Evolutionary conservation across 495 filamentous ascomycete species (phyloP).

Genomic region (Hypoxylon trugodes): DNA sequence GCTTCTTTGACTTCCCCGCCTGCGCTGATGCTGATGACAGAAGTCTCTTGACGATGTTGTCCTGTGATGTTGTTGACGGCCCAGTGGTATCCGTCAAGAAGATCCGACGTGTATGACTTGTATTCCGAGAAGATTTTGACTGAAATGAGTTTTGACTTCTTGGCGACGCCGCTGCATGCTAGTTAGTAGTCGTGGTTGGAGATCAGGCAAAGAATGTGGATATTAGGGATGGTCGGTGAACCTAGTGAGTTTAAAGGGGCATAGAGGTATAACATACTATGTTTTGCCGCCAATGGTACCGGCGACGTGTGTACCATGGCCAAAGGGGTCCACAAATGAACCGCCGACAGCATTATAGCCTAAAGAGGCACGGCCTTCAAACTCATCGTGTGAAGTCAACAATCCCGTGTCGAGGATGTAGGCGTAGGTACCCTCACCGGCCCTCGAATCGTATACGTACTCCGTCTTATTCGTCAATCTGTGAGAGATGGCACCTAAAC

Average conservation of each 20-base stretch:
- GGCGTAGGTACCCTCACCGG: slow-evolving; percentile 62
- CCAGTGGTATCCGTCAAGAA: slow-evolving; percentile 66
- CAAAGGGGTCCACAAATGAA: slow-evolving; percentile 54
- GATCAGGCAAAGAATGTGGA: too few species aligned
- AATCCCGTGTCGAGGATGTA: slow-evolving; percentile 69
- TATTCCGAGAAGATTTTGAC: slow-evolving; percentile 65
- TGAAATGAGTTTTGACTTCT: slow-evolving; percentile 66
- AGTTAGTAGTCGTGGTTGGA: slow-evolving; percentile 6
- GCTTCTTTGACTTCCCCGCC: slow-evolving; percentile 58
- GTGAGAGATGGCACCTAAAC: slow-evolving; percentile 66
- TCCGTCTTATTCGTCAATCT: slow-evolving; percentile 48
- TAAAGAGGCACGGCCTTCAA: slow-evolving; percentile 59
- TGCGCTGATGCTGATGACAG: slow-evolving; percentile 57
- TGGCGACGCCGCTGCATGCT: slow-evolving; percentile 61
- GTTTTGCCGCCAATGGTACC: slow-evolving; percentile 64
- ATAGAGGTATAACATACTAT: too few species aligned
- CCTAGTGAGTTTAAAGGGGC: too few species aligned
- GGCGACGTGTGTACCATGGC: slow-evolving; percentile 73
- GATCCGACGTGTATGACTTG: slow-evolving; percentile 52
- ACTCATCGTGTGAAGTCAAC: slow-evolving; percentile 59
- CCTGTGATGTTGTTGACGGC: slow-evolving; percentile 55
- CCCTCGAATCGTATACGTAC: slow-evolving; percentile 66
- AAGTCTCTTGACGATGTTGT: slow-evolving; percentile 42
- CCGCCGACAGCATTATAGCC: slow-evolving; percentile 63
- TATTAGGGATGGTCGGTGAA: too few species aligned